Evolutionary conservation across 2,329 filamentous ascomycete genomes (phyloP).

Genomic region (Teratosphaeria gauchensis): DNA sequence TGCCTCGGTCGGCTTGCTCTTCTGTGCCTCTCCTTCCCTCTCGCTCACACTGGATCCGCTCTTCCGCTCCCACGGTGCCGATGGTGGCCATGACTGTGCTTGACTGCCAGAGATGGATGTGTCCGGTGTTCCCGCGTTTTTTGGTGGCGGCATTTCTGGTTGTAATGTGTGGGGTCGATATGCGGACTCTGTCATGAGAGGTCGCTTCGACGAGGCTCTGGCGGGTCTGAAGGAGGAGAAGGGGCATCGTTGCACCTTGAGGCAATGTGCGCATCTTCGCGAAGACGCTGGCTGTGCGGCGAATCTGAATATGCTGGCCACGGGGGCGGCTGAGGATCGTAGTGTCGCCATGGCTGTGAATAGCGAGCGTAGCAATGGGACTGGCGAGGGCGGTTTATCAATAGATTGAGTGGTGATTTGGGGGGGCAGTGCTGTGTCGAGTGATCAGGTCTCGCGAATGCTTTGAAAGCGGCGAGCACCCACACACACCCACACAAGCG

Average conservation of each 20-base stretch:
- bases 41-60: conserved; percentile 31
- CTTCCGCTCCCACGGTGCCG: conserved; percentile 33
- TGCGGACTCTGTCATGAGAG: conserved; percentile 54
- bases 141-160: conserved; percentile 46
- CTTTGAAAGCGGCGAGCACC: neutral
- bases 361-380: neutral
- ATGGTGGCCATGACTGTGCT: conserved; percentile 39
- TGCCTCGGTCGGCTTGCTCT: conserved; percentile 38
- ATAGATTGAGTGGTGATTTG: neutral
- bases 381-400: neutral
- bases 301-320: conserved; percentile 27
- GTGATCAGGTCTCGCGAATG: neutral
- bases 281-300: conserved; percentile 21
- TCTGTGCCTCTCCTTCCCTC: conserved; percentile 58
- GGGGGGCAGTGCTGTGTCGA: neutral
- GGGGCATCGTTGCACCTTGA: conserved; percentile 29
- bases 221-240: conserved; percentile 33
- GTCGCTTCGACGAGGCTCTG: conserved; percentile 45
- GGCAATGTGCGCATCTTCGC: conserved; percentile 34
- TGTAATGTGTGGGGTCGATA: conserved; percentile 53
- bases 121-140: conserved; percentile 49
- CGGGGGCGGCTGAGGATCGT: conserved; percentile 18
- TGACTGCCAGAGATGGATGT: conserved; percentile 50
- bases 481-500: neutral
- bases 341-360: conserved; percentile 20